Evolutionary conservation across 2,329 filamentous ascomycete genomes (phyloP).

Genomic region (Cadophora luteo-olivacea): DNA sequence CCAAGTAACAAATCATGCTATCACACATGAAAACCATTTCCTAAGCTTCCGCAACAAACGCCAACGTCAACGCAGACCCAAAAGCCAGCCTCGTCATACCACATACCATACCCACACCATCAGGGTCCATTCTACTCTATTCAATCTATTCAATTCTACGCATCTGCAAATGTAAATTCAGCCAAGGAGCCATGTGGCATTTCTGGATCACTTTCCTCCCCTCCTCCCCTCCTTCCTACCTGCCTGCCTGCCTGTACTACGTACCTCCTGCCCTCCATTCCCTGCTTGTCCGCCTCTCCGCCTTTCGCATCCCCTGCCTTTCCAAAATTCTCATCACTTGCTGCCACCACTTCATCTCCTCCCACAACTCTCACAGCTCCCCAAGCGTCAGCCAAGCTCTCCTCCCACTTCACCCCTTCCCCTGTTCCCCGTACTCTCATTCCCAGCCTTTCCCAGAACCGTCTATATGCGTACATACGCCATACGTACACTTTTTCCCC

Average conservation of each 20-base stretch:
- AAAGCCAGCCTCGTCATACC: not conserved
- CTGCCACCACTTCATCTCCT: not conserved
- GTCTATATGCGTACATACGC: not conserved
- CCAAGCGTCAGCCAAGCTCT: not conserved
- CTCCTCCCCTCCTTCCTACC: too few species aligned
- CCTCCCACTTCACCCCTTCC: not conserved
- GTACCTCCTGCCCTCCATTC: not conserved
- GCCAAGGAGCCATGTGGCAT: constrained; percentile 7
- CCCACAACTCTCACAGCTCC: not conserved
- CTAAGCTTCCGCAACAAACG: not conserved
- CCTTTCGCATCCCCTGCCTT: not conserved
- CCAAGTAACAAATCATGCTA: too few species aligned
- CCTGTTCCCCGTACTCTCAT: not conserved
- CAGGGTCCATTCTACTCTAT: not conserved
- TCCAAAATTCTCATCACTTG: too few species aligned
- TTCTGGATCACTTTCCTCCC: not conserved
- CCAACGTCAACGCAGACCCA: not conserved
- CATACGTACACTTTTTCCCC: not conserved
- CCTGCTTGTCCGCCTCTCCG: not conserved
- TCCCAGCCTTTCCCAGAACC: not conserved
- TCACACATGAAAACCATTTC: not conserved
- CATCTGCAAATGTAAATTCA: not conserved
- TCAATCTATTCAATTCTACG: not conserved
- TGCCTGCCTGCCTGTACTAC: not conserved
- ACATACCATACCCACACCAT: not conserved